These are phyloP conservation scores for Opeltia flavorubescens DNA, from an alignment of 495 filamentous ascomycete species.

Conservation along the genomic window DNA sequence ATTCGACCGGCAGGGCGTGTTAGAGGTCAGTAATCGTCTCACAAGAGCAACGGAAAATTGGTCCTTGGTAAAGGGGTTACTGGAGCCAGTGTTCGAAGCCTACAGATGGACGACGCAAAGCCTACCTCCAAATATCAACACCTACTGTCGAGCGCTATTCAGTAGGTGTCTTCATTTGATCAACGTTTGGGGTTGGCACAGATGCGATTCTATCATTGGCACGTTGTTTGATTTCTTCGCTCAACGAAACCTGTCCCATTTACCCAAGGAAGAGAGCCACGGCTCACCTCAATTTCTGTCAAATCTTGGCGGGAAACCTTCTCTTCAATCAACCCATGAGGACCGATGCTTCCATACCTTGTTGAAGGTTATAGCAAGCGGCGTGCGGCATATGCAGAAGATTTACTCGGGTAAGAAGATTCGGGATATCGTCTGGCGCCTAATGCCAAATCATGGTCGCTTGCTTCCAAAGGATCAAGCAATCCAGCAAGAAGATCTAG, in stretches of 20 bases:
- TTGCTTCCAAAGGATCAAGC: constrained; percentile 72
- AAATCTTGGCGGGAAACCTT: constrained; percentile 47
- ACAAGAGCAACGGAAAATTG: constrained; percentile 50
- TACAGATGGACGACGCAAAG: constrained; percentile 41
- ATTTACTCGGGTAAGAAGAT: constrained; percentile 56
- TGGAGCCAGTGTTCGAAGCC: constrained; percentile 49
- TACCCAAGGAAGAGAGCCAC: constrained; percentile 63
- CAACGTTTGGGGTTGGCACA: constrained; percentile 71
- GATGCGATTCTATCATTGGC: constrained; percentile 63
- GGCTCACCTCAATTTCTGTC: constrained; percentile 70
- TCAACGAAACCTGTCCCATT: constrained; percentile 52
- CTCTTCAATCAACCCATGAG: constrained; percentile 43
- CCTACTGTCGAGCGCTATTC: constrained; percentile 62
- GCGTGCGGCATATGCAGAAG: constrained; percentile 45
- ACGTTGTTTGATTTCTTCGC: constrained; percentile 87
- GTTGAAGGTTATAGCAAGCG: constrained; percentile 65
- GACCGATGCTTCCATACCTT: constrained; percentile 92
- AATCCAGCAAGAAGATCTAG: constrained; percentile 61
- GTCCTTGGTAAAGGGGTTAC: constrained; percentile 48
- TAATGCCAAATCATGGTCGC: constrained; percentile 79
- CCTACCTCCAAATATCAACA: constrained; percentile 55
- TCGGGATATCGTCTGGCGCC: constrained; percentile 58
- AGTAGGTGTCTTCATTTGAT: constrained; percentile 69
- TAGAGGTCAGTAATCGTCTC: constrained; percentile 42
- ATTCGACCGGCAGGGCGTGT: constrained; percentile 53